phyloP scores from a whole-genome alignment of 2,329 filamentous ascomycete species.

The Plectosphaerella cucumerina region DNA sequence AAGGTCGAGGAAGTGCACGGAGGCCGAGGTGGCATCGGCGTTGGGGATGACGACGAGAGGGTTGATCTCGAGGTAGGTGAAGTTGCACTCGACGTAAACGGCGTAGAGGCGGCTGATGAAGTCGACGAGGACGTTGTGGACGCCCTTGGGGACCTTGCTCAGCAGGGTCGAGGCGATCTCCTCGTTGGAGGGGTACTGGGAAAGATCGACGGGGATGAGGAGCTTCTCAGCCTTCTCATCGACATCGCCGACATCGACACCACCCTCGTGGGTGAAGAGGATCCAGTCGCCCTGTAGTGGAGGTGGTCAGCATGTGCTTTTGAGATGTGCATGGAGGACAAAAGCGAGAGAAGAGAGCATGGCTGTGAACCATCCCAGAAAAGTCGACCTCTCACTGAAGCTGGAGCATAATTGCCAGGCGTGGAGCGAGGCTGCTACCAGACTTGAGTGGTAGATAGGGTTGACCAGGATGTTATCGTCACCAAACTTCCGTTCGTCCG shows the following conservation, averaged over 20 bases:
- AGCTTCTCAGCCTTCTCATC: slow-evolving; percentile 99
- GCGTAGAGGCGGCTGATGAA: slow-evolving; percentile 98
- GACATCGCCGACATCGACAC: slow-evolving; percentile 98
- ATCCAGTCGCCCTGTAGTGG: slow-evolving; percentile 88
- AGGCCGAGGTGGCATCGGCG: slow-evolving; percentile 82
- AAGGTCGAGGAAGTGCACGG: slow-evolving; percentile 96
- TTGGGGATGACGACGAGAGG: slow-evolving; percentile 97
- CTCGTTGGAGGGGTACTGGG: slow-evolving; percentile 92
- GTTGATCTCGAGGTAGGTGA: slow-evolving; percentile 99
- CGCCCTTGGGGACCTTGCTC: slow-evolving; percentile 88
- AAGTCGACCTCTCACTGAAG: no score
- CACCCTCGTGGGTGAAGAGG: slow-evolving; percentile 98
- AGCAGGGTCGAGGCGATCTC: slow-evolving; percentile 81
- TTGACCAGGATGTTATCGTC: background rate
- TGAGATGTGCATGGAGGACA: background rate
- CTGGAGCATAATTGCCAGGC: no score
- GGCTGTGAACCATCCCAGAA: no score
- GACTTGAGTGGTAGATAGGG: background rate
- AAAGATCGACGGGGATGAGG: slow-evolving; percentile 91
- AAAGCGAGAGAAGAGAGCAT: no score
- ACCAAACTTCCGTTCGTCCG: slow-evolving; percentile 31
- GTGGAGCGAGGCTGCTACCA: no score
- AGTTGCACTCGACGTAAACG: slow-evolving; percentile 99
- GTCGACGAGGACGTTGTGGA: slow-evolving; percentile 98
- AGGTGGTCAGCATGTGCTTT: slow-evolving; percentile 7